Conservation (phyloP, 129 eudicot species). For the Helichrysum umbraculigerum region DNA sequence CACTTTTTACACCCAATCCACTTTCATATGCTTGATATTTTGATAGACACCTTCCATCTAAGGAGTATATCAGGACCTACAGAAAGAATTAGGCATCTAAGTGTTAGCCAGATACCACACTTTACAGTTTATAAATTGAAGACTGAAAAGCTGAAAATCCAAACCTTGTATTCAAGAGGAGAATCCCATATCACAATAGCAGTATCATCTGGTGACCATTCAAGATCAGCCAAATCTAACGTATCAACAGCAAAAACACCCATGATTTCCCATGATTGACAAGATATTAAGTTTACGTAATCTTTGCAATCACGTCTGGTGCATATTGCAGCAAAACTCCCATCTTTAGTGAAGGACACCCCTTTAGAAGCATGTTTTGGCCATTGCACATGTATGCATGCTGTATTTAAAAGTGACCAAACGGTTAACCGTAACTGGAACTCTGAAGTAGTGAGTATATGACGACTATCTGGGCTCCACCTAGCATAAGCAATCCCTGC, state of each 20-base stretch:
- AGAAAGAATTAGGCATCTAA: slow-evolving; percentile 12
- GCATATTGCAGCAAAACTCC: slow-evolving; percentile 92
- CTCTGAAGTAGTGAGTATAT: slow-evolving; percentile 95
- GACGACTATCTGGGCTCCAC: slow-evolving; percentile 99
- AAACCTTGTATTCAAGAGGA: slow-evolving; percentile 89
- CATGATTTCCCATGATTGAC: slow-evolving; percentile 91
- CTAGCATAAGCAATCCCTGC: slow-evolving; percentile 98
- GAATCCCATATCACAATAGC: slow-evolving; percentile 99
- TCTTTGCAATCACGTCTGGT: slow-evolving; percentile 99
- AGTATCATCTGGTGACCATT: slow-evolving; percentile 99
- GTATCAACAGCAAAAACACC: slow-evolving; percentile 98
- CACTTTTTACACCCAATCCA: slow-evolving; percentile 90
- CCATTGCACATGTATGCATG: slow-evolving; percentile 91
- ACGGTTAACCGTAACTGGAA: slow-evolving; percentile 88
- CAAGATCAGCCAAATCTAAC: slow-evolving; percentile 84
- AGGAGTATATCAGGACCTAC: slow-evolving; percentile 88
- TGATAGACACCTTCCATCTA: slow-evolving; percentile 88
- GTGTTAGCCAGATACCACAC: not conserved
- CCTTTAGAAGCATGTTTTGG: slow-evolving; percentile 98
- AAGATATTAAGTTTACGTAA: slow-evolving; percentile 82
- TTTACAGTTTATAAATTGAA: not conserved
- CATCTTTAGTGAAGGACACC: slow-evolving; percentile 91
- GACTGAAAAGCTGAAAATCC: not conserved
- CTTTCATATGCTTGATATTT: slow-evolving; percentile 99
- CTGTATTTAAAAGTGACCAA: slow-evolving; percentile 93